Percentiles rank a stretch among this genome's conserved stretches.
Conservation (phyloP, 2,329 filamentous ascomycete genomes). For the Ophiocordyceps polyrhachis-furcata region DNA sequence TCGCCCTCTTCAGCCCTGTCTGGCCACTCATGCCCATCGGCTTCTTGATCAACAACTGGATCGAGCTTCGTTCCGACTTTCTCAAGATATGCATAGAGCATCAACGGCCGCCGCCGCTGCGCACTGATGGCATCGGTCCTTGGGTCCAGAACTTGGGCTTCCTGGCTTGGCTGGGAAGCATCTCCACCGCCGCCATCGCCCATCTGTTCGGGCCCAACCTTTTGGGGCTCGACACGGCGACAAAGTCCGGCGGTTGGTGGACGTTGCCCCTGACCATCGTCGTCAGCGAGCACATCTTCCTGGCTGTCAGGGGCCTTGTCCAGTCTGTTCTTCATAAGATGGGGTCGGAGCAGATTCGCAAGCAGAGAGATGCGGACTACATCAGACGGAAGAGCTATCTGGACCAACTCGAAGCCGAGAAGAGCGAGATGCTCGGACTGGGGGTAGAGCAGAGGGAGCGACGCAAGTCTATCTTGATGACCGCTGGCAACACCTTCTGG, state of each 20-base stretch:
- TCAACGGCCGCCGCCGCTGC: conserved; percentile 48
- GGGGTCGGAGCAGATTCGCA: conserved; percentile 21
- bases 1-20: conserved; percentile 54
- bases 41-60: conserved; percentile 60
- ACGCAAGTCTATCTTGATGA: conserved; percentile 16
- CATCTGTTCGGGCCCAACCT: conserved; percentile 44
- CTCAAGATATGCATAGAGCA: conserved; percentile 60
- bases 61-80: conserved; percentile 59
- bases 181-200: conserved; percentile 53
- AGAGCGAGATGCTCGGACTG: conserved; percentile 13
- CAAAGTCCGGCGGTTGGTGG: conserved; percentile 38
- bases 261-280: conserved; percentile 52
- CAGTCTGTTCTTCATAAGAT: conserved; percentile 16
- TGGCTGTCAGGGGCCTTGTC: conserved; percentile 32
- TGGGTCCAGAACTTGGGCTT: conserved; percentile 52
- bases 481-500: conserved; percentile 19
- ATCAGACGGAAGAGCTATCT: conserved; percentile 17
- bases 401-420: conserved; percentile 21
- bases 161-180: conserved; percentile 52
- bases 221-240: conserved; percentile 23
- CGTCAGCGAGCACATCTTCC: conserved; percentile 53
- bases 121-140: conserved; percentile 56
- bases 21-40: conserved; percentile 58
- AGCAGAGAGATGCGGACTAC: conserved; percentile 20
- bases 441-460: conserved; percentile 18